phyloP scores from a whole-genome alignment of 2,329 filamentous ascomycete genomes.

The Thelonectria discophora region DNA sequence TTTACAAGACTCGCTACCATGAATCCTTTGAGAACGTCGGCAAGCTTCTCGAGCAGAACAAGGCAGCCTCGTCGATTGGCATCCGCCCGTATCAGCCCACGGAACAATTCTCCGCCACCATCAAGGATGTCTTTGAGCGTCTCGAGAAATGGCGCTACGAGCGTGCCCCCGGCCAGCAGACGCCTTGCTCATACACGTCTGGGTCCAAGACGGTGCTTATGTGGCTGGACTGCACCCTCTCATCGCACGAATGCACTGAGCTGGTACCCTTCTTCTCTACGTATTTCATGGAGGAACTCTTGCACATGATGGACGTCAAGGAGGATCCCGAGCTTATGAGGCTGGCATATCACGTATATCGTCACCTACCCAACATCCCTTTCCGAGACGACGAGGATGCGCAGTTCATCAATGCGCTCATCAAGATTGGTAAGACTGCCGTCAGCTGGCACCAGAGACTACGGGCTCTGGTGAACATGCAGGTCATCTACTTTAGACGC shows the following conservation, averaged over 20 bases:
- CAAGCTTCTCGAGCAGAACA: conserved; percentile 80
- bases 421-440: conserved; percentile 85
- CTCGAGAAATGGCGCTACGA: conserved; percentile 90
- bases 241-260: conserved; percentile 91
- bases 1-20: conserved; percentile 91
- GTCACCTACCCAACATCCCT: conserved; percentile 93
- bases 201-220: conserved; percentile 95
- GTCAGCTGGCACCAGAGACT: conserved; percentile 95
- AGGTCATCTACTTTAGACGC: conserved; percentile 97
- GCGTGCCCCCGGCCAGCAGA: conserved; percentile 87
- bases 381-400: conserved; percentile 87
- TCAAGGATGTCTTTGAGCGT: conserved; percentile 78
- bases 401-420: conserved; percentile 84
- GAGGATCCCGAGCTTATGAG: conserved; percentile 96
- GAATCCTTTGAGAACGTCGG: conserved; percentile 88
- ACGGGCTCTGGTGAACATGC: conserved; percentile 95
- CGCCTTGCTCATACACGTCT: conserved; percentile 92
- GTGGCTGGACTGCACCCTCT: conserved; percentile 92
- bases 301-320: conserved; percentile 99
- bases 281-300: conserved; percentile 87
- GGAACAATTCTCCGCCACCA: conserved; percentile 75
- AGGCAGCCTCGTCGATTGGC: conserved; percentile 81
- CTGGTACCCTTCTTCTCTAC: conserved; percentile 91
- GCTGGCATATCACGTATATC: conserved; percentile 95
- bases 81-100: conserved; percentile 83